Evolutionary conservation across 441 rosid genomes (phyloP).

Genomic region (Geranium incanum): DNA sequence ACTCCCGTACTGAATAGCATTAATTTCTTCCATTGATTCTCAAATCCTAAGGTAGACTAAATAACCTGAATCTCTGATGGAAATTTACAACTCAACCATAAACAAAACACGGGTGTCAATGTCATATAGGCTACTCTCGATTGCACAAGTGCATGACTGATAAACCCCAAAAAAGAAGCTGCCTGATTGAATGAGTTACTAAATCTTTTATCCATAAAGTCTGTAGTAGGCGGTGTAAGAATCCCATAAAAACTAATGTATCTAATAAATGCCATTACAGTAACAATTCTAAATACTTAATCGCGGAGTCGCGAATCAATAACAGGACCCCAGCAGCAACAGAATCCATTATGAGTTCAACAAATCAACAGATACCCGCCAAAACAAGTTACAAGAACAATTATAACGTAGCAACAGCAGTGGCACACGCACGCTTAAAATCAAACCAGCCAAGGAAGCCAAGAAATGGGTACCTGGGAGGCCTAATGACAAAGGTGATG

Average conservation of each 20-base stretch:
- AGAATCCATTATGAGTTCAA: neutral
- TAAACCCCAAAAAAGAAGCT: no score
- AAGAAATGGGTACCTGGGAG: slow-evolving; percentile 58
- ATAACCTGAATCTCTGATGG: neutral
- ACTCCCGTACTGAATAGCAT: neutral
- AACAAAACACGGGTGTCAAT: neutral
- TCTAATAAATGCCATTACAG: no score
- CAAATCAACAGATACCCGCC: neutral
- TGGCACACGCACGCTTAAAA: neutral
- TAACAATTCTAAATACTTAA: neutral
- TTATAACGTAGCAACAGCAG: neutral
- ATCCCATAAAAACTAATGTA: no score
- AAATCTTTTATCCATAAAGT: no score
- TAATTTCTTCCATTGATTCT: neutral
- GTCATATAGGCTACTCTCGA: no score
- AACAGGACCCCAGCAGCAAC: neutral
- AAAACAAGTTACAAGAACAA: neutral
- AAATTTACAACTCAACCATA: neutral
- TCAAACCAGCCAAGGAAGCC: neutral
- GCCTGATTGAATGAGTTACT: no score
- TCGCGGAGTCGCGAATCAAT: neutral
- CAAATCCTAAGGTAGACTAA: neutral
- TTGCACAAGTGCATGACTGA: no score
- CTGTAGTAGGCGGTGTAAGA: no score
- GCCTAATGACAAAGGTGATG: slow-evolving; percentile 89